Base-by-base conservation (phyloP, 257 asterid genomes). In the Lycium ferocissimum region DNA sequence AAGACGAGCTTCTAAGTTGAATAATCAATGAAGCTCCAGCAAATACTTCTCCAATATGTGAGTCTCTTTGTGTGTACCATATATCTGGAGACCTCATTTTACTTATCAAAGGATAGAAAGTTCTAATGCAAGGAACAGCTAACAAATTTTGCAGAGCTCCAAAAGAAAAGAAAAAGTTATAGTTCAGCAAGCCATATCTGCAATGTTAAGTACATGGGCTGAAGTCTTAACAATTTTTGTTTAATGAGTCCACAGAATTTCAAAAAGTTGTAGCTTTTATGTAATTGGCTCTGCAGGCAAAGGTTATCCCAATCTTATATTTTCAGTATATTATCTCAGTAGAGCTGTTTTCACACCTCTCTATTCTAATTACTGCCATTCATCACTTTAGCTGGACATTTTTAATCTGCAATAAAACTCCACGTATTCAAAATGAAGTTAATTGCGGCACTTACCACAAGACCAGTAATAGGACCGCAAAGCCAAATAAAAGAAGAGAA, bases 401-500 rank as follows among this genome's bases (percentile, higher is more conserved):
- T 73, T 47, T 45, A 49, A n/a, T 82, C 70, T 5, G n/a, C 71
- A 13, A 11, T 22, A 61, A 58, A 83, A 15, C 45, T 38, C 70
- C 81, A 38, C 13, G 67, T 83, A 72, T 67, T 56, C 49, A 33
- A 76, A 70, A 83, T n/a, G 85, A 80, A 63, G 83, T 53, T 69
- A 69, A 56, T 53, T 76, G 85, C 63, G 72, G 17, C 62, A 83
- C 97, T 78, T 94, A 97, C 99, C 98, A 95, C 95, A 75, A 97
- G 98, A 86, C 99, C 99, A 75, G 99, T 97, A 86, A 97, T 97
- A 59, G 99, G 99, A 86, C 99, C 99, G 78, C 99, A 97, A n/a
- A 97, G 98, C 99, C 99, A 97, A 80, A 97, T 97, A 90, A 97
- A 97, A 58, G 99, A 97, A 84, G 99, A 94, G 87, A 95, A 95